These are phyloP conservation scores for Boletales sp. DNA, from an alignment of 768 basidiomycete species.

Conservation along the genomic window DNA sequence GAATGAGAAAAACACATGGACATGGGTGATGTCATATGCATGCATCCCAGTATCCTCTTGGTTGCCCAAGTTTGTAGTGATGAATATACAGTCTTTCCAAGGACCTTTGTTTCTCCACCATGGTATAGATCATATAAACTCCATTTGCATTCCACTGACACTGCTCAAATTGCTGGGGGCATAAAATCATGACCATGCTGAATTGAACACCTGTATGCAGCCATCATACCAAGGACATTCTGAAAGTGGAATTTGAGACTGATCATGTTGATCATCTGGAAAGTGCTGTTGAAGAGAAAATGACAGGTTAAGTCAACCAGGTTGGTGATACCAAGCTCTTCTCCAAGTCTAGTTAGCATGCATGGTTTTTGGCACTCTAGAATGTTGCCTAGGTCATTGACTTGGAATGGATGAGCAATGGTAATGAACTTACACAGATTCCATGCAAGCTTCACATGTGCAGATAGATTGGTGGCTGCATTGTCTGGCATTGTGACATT, in stretches of 20 bases:
- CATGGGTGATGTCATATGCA: constrained; percentile 14
- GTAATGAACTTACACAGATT: not conserved
- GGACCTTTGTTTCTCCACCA: constrained; percentile 12
- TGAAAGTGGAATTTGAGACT: not conserved
- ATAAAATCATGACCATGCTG: not conserved
- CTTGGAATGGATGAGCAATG: not conserved
- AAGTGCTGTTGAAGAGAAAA: not conserved
- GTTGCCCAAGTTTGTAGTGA: constrained; percentile 8
- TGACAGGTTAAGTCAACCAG: not conserved
- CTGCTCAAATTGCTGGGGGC: constrained; percentile 24
- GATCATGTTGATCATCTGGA: not conserved
- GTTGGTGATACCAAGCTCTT: not conserved
- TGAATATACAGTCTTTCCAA: constrained; percentile 21
- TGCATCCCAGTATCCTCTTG: constrained; percentile 6
- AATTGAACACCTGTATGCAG: not conserved
- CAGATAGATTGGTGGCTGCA: not conserved
- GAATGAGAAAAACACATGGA: constrained; percentile 24
- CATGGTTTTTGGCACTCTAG: not conserved
- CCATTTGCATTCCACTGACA: constrained; percentile 22
- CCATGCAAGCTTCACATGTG: not conserved
- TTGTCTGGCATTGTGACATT: not conserved
- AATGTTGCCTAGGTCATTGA: not conserved
- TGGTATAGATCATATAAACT: constrained; percentile 19
- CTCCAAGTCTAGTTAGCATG: not conserved
- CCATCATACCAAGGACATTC: not conserved